Conservation (phyloP, 305 asterid genomes). For the Fraxinus xanthoxyloides region DNA sequence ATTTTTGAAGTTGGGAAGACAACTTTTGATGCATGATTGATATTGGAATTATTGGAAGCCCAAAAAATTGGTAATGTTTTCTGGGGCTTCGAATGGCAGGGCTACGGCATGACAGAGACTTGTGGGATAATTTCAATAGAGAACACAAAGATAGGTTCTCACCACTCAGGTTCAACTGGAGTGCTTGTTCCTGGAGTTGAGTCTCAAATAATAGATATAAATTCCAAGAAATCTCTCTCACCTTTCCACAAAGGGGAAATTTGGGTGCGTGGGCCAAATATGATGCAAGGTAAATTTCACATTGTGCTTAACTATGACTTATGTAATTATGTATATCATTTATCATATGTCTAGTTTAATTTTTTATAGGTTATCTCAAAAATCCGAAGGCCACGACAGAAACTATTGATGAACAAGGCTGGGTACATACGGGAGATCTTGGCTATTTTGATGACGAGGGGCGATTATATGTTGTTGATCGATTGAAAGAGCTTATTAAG, state of each 20-base stretch:
- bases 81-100: constrained; percentile 14
- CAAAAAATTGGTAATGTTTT: background rate
- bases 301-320: background rate
- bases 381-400: constrained; percentile 28
- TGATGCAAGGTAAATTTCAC: constrained; percentile 35
- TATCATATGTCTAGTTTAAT: background rate
- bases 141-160: background rate
- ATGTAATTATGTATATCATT: too few relatives aligned
- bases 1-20: background rate
- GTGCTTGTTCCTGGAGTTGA: constrained; percentile 32
- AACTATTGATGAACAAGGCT: constrained; percentile 28
- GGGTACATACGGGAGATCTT: constrained; percentile 44
- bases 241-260: constrained; percentile 36
- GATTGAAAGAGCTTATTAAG: constrained; percentile 42
- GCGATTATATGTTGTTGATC: constrained; percentile 34
- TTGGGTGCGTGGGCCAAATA: constrained; percentile 31
- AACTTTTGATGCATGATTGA: background rate
- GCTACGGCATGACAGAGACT: constrained; percentile 41
- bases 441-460: constrained; percentile 46
- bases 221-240: constrained; percentile 27
- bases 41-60: too few relatives aligned
- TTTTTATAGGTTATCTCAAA: constrained; percentile 27
- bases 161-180: constrained; percentile 32
- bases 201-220: constrained; percentile 27
- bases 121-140: constrained; percentile 29